Evolutionary conservation across 2,329 filamentous ascomycete species (phyloP).

Genomic region (Alternaria ventricosa): DNA sequence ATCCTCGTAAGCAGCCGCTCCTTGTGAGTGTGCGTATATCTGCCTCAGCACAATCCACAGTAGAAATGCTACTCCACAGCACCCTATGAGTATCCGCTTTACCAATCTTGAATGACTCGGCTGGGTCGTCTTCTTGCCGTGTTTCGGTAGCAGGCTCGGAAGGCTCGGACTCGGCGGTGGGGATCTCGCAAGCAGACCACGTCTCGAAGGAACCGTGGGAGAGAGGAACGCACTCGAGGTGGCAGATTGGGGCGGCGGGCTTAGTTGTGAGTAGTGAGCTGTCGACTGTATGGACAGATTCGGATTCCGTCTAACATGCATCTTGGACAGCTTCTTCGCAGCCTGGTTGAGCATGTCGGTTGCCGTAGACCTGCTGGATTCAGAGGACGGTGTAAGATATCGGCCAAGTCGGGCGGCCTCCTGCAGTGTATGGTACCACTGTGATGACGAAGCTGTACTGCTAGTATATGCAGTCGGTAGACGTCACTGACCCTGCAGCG

Average conservation of each 20-base stretch:
- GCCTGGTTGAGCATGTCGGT: slow-evolving; percentile 47
- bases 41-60: slow-evolving; percentile 58
- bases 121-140: slow-evolving; percentile 66
- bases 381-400: not conserved
- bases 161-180: slow-evolving; percentile 75
- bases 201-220: slow-evolving; percentile 41
- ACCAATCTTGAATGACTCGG: slow-evolving; percentile 62
- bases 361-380: not conserved
- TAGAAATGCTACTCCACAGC: slow-evolving; percentile 55
- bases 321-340: slow-evolving; percentile 45
- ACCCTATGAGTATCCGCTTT: slow-evolving; percentile 63
- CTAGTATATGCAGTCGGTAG: slow-evolving; percentile 6
- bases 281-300: slow-evolving; percentile 55
- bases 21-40: slow-evolving; percentile 32
- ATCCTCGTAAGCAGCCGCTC: slow-evolving; percentile 20
- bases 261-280: slow-evolving; percentile 43
- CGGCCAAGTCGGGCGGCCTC: slow-evolving; percentile 11
- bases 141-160: slow-evolving; percentile 70
- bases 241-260: slow-evolving; percentile 37
- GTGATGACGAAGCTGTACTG: slow-evolving; percentile 10
- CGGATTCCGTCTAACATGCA: slow-evolving; percentile 57
- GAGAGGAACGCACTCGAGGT: slow-evolving; percentile 47
- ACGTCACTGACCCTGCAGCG: slow-evolving; percentile 28
- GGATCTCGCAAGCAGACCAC: slow-evolving; percentile 70
- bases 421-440: slow-evolving; percentile 20